phyloP scores from a whole-genome alignment of 257 asterid genomes.

The Solanum stenotomum region DNA sequence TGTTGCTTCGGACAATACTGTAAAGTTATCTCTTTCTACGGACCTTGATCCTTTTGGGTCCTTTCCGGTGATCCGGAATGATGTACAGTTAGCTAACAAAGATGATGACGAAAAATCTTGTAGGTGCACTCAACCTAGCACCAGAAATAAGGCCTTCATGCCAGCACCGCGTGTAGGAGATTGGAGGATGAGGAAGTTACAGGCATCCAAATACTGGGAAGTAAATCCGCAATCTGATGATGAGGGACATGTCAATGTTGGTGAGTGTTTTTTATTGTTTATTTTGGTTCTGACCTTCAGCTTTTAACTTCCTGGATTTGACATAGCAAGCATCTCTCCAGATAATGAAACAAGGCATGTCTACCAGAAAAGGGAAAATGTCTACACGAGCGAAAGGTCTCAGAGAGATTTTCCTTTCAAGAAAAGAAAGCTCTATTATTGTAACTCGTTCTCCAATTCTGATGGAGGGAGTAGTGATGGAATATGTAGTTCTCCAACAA shows the following conservation, averaged over 20 bases:
- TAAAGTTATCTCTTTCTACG: conserved; percentile 35
- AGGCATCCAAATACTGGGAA: conserved; percentile 47
- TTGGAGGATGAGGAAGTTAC: conserved; percentile 36
- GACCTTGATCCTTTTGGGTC: conserved; percentile 49
- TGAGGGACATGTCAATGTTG: conserved; percentile 28
- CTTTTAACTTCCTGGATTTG: neutral
- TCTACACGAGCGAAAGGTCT: conserved; percentile 49
- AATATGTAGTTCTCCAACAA: conserved; percentile 3
- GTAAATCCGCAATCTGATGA: conserved; percentile 36
- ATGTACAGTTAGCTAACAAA: conserved; percentile 67
- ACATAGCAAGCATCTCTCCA: conserved; percentile 9
- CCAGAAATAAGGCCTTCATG: conserved; percentile 51
- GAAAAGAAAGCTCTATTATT: conserved; percentile 68
- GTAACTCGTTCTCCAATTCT: conserved; percentile 36
- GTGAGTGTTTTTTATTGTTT: conserved; percentile 34
- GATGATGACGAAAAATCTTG: conserved; percentile 79
- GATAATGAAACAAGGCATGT: conserved; percentile 36
- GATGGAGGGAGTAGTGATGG: conserved; percentile 29
- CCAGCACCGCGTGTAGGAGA: conserved; percentile 31
- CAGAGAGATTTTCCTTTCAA: conserved; percentile 82
- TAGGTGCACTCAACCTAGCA: conserved; percentile 45
- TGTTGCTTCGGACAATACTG: conserved; percentile 54
- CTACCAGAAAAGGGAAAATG: conserved; percentile 33
- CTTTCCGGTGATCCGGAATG: conserved; percentile 39
- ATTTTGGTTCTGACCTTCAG: neutral